Evolutionary conservation across 441 rosid genomes (phyloP).

Genomic region (Adansonia madagascariensis): DNA sequence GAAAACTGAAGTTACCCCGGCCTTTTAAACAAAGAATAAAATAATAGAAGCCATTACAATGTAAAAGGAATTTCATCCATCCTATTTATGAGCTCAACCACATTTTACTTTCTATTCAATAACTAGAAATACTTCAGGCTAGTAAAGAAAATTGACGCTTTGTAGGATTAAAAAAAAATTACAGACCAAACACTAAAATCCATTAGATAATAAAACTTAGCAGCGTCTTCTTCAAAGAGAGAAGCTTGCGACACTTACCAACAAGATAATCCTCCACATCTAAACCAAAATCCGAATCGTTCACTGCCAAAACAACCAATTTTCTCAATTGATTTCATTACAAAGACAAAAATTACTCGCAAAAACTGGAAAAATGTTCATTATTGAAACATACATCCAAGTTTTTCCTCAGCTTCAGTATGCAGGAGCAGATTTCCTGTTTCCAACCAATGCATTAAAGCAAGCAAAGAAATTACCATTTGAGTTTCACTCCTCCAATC

Average conservation of each 20-base stretch:
- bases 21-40: background rate
- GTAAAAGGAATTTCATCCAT: background rate
- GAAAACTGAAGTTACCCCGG: background rate
- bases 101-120: background rate
- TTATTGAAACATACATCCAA: slow-evolving; percentile 64
- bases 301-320: slow-evolving; percentile 60
- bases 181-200: background rate
- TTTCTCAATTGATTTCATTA: background rate
- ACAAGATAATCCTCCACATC: slow-evolving; percentile 89
- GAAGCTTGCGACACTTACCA: slow-evolving; percentile 47
- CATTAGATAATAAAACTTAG: background rate
- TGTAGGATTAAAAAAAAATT: background rate
- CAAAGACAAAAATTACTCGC: background rate
- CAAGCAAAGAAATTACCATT: slow-evolving; percentile 74
- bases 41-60: background rate
- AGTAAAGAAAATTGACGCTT: slow-evolving; percentile 1
- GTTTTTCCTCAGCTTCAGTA: slow-evolving; percentile 70
- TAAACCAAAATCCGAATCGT: slow-evolving; percentile 62
- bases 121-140: background rate
- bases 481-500: slow-evolving; percentile 97
- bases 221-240: background rate
- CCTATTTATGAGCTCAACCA: background rate
- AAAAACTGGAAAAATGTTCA: background rate
- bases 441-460: slow-evolving; percentile 91
- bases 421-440: slow-evolving; percentile 78